Base-by-base conservation (phyloP, 306 rosid species). In the Rosa persica region DNA sequence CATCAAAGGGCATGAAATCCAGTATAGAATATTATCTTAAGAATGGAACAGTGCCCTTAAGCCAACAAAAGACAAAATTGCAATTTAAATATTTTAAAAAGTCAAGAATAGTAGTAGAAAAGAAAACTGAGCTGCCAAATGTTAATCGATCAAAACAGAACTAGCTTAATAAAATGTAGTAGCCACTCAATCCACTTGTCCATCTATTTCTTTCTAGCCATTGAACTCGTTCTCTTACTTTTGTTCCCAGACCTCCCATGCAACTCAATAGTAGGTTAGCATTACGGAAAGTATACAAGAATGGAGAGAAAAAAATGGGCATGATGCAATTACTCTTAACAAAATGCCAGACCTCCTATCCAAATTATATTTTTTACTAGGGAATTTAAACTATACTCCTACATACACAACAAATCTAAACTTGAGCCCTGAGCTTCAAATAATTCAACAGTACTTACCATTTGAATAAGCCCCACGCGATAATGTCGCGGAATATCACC, bases 401-500 rank as follows among this genome's bases (percentile, higher is more conserved):
- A 6, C 69, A 64, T 16, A 60, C 2, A 10, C 51, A 23, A 69
- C 73, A 54, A 38, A 15, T 77, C 67, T 19, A 46, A 17, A 64
- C 38, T 30, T 34, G 79, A 43, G 44, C 48, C 57, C 65, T 12
- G 70, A 78, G 54, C 20, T 23, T 6, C 25, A 6, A 74, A 42
- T 57, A 9, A 62, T 43, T 61, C 8, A 60, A 27, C 40, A 71
- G 75, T 84, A 78, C 91, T 84, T 87, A 95, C 99, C 87, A 95
- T 79, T 88, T 84, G 94, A 77, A 93, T 91, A 70, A 93, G 96
- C 78, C 99, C 99, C 70, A 89, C 96, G 20, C 90, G 97, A 76
- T 83, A 95, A 89, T 91, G 98, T 79, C 98, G 87, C 54, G 99
- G 99, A 83, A 93, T 91, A 80, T 93, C 98, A 72, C 99, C 99